These are phyloP conservation scores for Xanthoceras sorbifolium DNA, from an alignment of 345 rosid genomes.

Conservation along the genomic window DNA sequence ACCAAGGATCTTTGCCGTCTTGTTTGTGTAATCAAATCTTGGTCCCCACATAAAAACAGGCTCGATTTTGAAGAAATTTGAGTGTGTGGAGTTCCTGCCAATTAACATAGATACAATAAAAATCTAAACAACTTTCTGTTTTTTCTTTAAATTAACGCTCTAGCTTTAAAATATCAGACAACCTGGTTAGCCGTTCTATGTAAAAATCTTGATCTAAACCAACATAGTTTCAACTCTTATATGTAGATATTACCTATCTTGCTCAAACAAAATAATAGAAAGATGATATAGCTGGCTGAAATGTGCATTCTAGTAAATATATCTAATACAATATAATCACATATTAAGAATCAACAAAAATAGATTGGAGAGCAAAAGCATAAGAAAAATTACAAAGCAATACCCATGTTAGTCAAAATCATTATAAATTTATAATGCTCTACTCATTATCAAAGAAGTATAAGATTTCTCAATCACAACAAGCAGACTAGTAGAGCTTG, in stretches of 20 bases:
- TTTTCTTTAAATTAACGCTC: neutral
- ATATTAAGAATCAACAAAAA: neutral
- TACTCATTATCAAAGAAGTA: neutral
- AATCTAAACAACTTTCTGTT: neutral
- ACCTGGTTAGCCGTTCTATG: neutral
- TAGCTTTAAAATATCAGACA: neutral
- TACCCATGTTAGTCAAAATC: neutral
- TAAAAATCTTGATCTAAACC: neutral
- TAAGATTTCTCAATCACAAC: neutral
- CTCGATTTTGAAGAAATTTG: constrained; percentile 10
- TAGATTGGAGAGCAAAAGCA: neutral
- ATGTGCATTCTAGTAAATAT: neutral
- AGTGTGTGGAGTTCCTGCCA: constrained; percentile 10
- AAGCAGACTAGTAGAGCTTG: neutral
- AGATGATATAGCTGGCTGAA: neutral
- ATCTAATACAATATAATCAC: neutral
- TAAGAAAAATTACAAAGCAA: neutral
- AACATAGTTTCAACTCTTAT: neutral
- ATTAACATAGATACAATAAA: neutral
- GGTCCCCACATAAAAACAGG: neutral
- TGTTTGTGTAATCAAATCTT: neutral
- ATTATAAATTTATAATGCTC: too few species aligned
- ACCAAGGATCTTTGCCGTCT: constrained; percentile 5
- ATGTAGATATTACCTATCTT: too few species aligned
- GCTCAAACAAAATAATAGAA: neutral